These are phyloP conservation scores for Elsinoe batatas DNA, from an alignment of 2,329 filamentous ascomycete species.

Conservation along the genomic window DNA sequence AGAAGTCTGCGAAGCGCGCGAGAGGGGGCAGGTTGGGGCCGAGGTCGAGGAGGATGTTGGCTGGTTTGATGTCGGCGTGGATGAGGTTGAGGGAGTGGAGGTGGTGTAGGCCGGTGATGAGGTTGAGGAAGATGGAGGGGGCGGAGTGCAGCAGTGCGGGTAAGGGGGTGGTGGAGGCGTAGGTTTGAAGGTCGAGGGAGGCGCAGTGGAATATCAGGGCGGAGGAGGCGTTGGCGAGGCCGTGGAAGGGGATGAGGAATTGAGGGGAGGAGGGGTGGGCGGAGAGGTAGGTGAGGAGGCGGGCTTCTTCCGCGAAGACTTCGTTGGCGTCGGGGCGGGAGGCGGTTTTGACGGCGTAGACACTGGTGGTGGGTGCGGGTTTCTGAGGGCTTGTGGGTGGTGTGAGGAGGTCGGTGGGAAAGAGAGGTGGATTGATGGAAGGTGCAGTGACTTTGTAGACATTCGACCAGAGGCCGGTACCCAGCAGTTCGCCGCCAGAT, in stretches of 20 bases:
- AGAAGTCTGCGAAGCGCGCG: constrained; percentile 36
- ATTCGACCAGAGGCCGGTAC: constrained; percentile 28
- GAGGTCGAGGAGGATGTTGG: constrained; percentile 34
- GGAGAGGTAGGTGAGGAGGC: constrained; percentile 24
- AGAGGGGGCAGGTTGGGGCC: constrained; percentile 19
- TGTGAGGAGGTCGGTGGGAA: constrained; percentile 11
- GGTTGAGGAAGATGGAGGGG: constrained; percentile 30
- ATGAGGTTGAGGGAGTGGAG: constrained; percentile 32
- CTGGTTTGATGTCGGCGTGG: constrained; percentile 40
- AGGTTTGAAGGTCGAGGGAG: constrained; percentile 13
- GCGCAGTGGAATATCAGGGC: constrained; percentile 26
- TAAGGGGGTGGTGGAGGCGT: constrained; percentile 21
- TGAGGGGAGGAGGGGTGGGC: constrained; percentile 17
- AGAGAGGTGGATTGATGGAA: not conserved
- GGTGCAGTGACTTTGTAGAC: constrained; percentile 26
- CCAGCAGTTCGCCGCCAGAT: constrained; percentile 24
- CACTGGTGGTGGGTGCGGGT: constrained; percentile 14
- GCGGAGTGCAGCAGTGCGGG: constrained; percentile 22
- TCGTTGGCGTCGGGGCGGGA: constrained; percentile 24
- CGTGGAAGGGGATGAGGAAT: constrained; percentile 27
- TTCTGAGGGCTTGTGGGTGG: constrained; percentile 17
- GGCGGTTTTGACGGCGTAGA: constrained; percentile 28
- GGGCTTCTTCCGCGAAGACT: constrained; percentile 28
- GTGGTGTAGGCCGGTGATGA: constrained; percentile 35
- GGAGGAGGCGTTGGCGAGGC: constrained; percentile 21